These are phyloP conservation scores for Boletus sp. DNA, from an alignment of 768 basidiomycete species.

Conservation along the genomic window DNA sequence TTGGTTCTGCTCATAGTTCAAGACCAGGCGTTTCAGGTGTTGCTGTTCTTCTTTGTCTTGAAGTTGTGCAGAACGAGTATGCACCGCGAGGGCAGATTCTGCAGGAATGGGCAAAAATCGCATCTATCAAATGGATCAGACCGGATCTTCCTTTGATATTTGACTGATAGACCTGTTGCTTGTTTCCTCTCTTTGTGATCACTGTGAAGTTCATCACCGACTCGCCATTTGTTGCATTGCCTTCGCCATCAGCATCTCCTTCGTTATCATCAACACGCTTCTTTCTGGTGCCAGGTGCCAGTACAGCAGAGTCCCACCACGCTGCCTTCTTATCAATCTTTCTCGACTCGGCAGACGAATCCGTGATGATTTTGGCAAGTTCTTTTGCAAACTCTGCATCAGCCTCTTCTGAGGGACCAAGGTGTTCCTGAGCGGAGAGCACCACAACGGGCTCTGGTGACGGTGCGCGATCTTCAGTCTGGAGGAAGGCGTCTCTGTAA, in stretches of 20 bases:
- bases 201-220: slow-evolving; percentile 88
- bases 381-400: slow-evolving; percentile 95
- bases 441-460: slow-evolving; percentile 84
- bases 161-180: slow-evolving; percentile 63
- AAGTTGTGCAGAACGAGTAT: slow-evolving; percentile 86
- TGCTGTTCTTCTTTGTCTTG: slow-evolving; percentile 97
- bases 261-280: slow-evolving; percentile 62
- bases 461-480: slow-evolving; percentile 65
- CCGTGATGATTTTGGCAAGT: slow-evolving; percentile 91
- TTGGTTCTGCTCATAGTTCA: slow-evolving; percentile 88
- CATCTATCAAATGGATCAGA: slow-evolving; percentile 44
- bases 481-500: not conserved
- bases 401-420: slow-evolving; percentile 85
- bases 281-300: slow-evolving; percentile 63
- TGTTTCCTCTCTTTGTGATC: slow-evolving; percentile 90
- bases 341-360: slow-evolving; percentile 76
- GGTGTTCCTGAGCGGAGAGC: slow-evolving; percentile 64
- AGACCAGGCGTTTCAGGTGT: slow-evolving; percentile 91
- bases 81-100: slow-evolving; percentile 83
- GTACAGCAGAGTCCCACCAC: slow-evolving; percentile 86
- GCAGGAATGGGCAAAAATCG: slow-evolving; percentile 89
- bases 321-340: slow-evolving; percentile 89
- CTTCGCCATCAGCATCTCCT: slow-evolving; percentile 44
- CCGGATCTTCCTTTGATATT: slow-evolving; percentile 1
- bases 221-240: slow-evolving; percentile 29